These are phyloP conservation scores for Erysimum cheiri DNA, from an alignment of 441 rosid genomes.

Conservation along the genomic window DNA sequence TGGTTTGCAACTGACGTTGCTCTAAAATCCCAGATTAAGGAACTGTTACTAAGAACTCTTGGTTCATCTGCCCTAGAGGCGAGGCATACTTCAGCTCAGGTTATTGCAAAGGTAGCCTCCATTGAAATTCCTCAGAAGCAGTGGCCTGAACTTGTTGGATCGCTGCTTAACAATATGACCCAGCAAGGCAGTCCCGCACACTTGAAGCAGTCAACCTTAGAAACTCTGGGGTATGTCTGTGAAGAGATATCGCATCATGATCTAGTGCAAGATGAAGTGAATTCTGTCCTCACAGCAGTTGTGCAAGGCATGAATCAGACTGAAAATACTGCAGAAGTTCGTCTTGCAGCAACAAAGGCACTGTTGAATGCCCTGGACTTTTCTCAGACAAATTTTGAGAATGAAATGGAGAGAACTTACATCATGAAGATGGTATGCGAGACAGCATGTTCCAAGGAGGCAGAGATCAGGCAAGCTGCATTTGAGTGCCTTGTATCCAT, in stretches of 20 bases:
- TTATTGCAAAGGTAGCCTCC: slow-evolving; percentile 84
- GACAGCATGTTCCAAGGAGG: slow-evolving; percentile 82
- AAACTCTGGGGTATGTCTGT: slow-evolving; percentile 92
- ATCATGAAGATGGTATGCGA: slow-evolving; percentile 94
- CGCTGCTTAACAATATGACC: slow-evolving; percentile 80
- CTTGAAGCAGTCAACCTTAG: slow-evolving; percentile 86
- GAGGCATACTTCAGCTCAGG: slow-evolving; percentile 89
- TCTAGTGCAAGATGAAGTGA: slow-evolving; percentile 86
- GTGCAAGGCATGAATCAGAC: slow-evolving; percentile 93
- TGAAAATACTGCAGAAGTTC: slow-evolving; percentile 70
- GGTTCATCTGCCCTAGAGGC: slow-evolving; percentile 74
- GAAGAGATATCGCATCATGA: slow-evolving; percentile 87
- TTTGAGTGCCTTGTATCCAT: slow-evolving; percentile 95
- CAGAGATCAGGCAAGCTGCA: slow-evolving; percentile 85
- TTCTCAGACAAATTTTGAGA: slow-evolving; percentile 90
- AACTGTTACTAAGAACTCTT: slow-evolving; percentile 67
- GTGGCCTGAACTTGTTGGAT: slow-evolving; percentile 87
- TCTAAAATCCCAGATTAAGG: slow-evolving; percentile 83
- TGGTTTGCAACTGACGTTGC: slow-evolving; percentile 71
- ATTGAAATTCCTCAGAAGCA: slow-evolving; percentile 91
- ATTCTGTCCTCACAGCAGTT: slow-evolving; percentile 86
- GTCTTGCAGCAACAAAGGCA: slow-evolving; percentile 88
- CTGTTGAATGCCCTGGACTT: slow-evolving; percentile 82
- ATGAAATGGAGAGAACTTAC: slow-evolving; percentile 89
- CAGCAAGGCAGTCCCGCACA: slow-evolving; percentile 62